Evolutionary conservation across 108 stramenopile species (phyloP).

Genomic region (Cylindrotheca closterium): DNA sequence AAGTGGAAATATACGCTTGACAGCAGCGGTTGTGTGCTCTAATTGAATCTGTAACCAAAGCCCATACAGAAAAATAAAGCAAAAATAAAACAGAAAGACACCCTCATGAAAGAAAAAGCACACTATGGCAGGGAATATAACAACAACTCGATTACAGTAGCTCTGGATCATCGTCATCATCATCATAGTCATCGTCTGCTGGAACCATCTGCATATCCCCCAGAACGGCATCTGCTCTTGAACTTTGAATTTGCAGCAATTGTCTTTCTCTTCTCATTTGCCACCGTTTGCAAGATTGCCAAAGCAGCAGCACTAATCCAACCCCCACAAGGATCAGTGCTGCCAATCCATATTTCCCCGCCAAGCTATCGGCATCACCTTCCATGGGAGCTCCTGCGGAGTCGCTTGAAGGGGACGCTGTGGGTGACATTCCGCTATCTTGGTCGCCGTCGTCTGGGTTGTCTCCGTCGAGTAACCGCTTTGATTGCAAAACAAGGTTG

Average conservation of each 20-base stretch:
- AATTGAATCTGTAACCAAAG: not conserved
- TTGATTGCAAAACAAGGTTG: too few species aligned
- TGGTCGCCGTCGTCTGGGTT: not conserved
- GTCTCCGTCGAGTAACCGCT: not conserved
- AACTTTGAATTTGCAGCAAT: conserved; percentile 25
- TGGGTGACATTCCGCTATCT: too few species aligned
- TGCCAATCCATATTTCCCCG: too few species aligned
- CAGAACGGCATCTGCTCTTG: conserved; percentile 33
- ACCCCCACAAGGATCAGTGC: too few species aligned
- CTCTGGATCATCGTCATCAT: conserved; percentile 38
- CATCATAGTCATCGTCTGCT: conserved; percentile 28
- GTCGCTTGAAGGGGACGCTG: not conserved
- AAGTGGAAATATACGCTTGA: not conserved
- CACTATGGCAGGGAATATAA: too few species aligned
- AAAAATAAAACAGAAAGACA: not conserved
- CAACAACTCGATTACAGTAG: conserved; percentile 26
- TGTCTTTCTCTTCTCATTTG: conserved; percentile 32
- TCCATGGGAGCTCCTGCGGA: too few species aligned
- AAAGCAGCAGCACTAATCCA: conserved; percentile 1
- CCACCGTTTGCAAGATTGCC: conserved; percentile 33
- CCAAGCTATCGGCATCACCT: too few species aligned
- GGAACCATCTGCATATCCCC: conserved; percentile 50
- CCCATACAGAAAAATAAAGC: too few species aligned
- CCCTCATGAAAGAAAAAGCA: not conserved
- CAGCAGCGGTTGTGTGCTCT: not conserved